These are phyloP conservation scores for Tricholoma hemisulphureum DNA, from an alignment of 768 basidiomycete genomes.

Conservation along the genomic window DNA sequence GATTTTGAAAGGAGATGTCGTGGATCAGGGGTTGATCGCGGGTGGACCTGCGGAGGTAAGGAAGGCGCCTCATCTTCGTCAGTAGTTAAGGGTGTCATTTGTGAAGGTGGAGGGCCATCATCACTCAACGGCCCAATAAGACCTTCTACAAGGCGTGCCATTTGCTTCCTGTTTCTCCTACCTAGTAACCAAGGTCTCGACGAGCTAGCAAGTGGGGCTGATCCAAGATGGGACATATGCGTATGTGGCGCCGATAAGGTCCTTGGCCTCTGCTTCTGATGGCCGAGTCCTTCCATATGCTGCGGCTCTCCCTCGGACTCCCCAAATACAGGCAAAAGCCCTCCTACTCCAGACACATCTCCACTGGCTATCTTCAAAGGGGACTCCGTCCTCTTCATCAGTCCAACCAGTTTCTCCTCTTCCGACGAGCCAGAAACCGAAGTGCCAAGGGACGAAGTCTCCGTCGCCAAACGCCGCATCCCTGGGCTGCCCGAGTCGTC, in stretches of 20 bases:
- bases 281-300: neutral
- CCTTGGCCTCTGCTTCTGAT: slow-evolving; percentile 4
- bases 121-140: neutral
- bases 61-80: slow-evolving; percentile 2
- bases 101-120: neutral
- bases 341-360: neutral
- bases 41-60: neutral
- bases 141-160: neutral
- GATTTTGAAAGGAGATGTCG: neutral
- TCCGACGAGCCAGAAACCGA: slow-evolving; percentile 9
- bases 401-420: slow-evolving; percentile 3
- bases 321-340: neutral
- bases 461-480: neutral
- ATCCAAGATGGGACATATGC: slow-evolving; percentile 5
- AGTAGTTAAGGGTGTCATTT: neutral
- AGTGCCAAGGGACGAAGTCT: slow-evolving; percentile 12
- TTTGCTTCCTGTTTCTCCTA: neutral
- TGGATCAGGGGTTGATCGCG: neutral
- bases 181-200: neutral
- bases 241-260: slow-evolving; percentile 14
- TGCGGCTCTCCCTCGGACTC: neutral
- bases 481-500: slow-evolving; percentile 2
- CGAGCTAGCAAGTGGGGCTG: slow-evolving; percentile 7
- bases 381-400: slow-evolving; percentile 1
- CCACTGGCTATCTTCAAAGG: neutral